Percentiles rank a stretch among this genome's conserved stretches.
Evolutionary conservation across 2,329 filamentous ascomycete genomes (phyloP).

Genomic region (Ampelomyces quisqualis): DNA sequence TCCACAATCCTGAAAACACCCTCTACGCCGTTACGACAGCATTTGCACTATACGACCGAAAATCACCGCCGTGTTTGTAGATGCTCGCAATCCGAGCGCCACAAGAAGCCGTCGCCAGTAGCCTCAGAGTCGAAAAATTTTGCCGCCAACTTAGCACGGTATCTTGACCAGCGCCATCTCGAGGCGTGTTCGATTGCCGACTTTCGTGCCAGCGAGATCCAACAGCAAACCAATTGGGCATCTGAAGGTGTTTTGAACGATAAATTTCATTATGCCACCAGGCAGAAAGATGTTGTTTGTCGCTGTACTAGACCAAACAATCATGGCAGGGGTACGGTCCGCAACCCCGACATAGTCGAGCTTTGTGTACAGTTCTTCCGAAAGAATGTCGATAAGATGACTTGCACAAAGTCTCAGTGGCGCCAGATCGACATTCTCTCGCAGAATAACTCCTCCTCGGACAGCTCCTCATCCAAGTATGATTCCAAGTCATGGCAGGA

Average conservation of each 20-base stretch:
- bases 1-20: background rate
- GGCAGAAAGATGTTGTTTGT: slow-evolving; percentile 14
- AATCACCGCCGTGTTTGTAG: slow-evolving; percentile 5
- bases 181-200: slow-evolving; percentile 5
- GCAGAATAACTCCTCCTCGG: background rate
- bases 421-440: background rate
- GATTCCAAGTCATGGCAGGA: too few species aligned
- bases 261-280: slow-evolving; percentile 17
- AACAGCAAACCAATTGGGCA: slow-evolving; percentile 4
- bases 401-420: slow-evolving; percentile 17
- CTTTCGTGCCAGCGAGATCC: background rate
- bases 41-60: slow-evolving; percentile 8
- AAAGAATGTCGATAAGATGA: background rate
- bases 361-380: slow-evolving; percentile 19
- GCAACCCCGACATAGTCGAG: slow-evolving; percentile 14
- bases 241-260: slow-evolving; percentile 4
- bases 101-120: slow-evolving; percentile 1
- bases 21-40: background rate
- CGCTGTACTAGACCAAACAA: slow-evolving; percentile 11
- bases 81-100: slow-evolving; percentile 3
- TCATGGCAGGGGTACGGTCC: slow-evolving; percentile 2
- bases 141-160: slow-evolving; percentile 6
- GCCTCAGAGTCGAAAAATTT: slow-evolving; percentile 8
- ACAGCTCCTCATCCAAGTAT: too few species aligned
- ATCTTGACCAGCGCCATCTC: slow-evolving; percentile 10